Evolutionary conservation across 768 basidiomycete species (phyloP), one percentile per base, ranked within the genome.

Genomic region (Stropharia rugosoannulata): DNA sequence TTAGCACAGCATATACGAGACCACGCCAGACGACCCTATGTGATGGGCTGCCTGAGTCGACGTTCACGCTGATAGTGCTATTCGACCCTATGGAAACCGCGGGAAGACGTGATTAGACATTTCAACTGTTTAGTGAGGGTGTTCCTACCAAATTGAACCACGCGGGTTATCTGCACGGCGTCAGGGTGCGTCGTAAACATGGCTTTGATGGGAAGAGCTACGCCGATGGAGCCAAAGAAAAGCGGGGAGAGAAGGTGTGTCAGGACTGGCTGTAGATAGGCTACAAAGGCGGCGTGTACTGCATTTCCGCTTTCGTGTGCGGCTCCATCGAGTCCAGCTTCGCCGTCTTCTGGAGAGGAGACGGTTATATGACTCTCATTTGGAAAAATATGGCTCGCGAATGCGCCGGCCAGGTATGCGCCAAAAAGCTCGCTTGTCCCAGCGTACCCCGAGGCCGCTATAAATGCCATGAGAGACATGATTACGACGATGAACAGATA

Each of bases 201-300:
- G 11, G 73, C 66, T 7, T 73, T 66, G 44, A 79, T 69, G 1
- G 84, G 85, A 46, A 87, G 77, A 0, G 81, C 74, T 46, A 71
- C 75, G 1, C 86, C 87, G 43, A 89, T 84, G 37, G 83, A 84
- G 5, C 79, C 82, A 58, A 89, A 89, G 73, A 89, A 89, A 2
- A 88, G 64, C 1, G 88, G 87, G 0, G 78, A 75, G 22, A 88
- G 70, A 36, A 88, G 59, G 42, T 66, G 64, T 42, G 70, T 60
- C 48, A 79, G 69, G 15, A 79, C 41, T 13, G 77, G 76, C 43
- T 58, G 55, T 50, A 83, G 58, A 54, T 74, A 69, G 1, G 46
- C 38, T 8, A 73, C 61, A 67, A 79, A 83, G 5, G 74, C 57
- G 29, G 59, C 51, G 12, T 45, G 19, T 1, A 54, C 32, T 29